Percentiles rank a stretch among this genome's conserved stretches.
Evolutionary conservation across 169 alveolate genomes (phyloP).

Genomic region (Eimeria acervulina): DNA sequence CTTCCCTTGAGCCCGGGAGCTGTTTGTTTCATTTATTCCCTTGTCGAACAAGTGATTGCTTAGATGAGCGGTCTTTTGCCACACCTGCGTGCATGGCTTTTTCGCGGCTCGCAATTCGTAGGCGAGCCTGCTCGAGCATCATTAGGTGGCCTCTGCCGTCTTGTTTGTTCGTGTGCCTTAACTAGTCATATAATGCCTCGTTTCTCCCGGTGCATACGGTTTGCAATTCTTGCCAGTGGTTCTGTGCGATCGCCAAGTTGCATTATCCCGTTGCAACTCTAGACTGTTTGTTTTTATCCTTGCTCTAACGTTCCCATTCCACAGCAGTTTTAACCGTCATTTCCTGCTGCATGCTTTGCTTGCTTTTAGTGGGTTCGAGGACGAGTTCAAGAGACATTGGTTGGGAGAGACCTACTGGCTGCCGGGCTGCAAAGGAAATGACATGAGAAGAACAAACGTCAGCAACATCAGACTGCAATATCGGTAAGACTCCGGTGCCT

Average conservation of each 20-base stretch:
- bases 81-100: background rate
- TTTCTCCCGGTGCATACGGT: background rate
- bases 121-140: background rate
- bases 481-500: slow-evolving; percentile 54
- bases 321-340: background rate
- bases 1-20: background rate
- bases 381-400: slow-evolving; percentile 89
- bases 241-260: background rate
- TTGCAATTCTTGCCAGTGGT: background rate
- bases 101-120: background rate
- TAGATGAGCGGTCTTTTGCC: background rate
- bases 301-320: background rate
- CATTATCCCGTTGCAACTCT: background rate
- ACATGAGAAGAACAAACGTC: slow-evolving; percentile 84
- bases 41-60: background rate
- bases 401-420: slow-evolving; percentile 83
- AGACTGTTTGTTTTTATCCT: background rate
- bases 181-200: background rate
- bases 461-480: slow-evolving; percentile 84
- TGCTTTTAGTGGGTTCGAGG: slow-evolving; percentile 85
- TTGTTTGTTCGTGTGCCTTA: background rate
- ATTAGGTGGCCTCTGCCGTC: background rate
- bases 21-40: background rate
- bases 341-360: background rate
- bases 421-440: slow-evolving; percentile 82